A percentile compares a stretch with the other conserved stretches of the same genome.
Evolutionary conservation across 129 eudicot genomes (phyloP).

Genomic region (Centrapalus pauciflorus): DNA sequence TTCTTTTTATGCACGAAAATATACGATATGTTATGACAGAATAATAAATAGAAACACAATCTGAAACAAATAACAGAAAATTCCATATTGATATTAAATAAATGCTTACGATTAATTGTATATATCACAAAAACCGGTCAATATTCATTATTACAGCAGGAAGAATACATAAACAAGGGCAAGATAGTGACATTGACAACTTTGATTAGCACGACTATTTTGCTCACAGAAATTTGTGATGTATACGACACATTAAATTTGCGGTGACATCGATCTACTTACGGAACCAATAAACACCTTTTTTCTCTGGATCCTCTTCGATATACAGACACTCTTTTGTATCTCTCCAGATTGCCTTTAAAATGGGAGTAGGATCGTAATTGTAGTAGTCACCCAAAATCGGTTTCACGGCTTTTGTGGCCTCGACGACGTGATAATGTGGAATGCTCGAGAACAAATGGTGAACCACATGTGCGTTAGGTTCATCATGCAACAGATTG

Average conservation of each 20-base stretch:
- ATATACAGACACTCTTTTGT: conserved; percentile 31
- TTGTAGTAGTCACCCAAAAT: conserved; percentile 33
- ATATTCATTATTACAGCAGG: not conserved
- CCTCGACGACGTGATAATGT: conserved; percentile 37
- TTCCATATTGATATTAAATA: not conserved
- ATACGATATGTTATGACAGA: no score
- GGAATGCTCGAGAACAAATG: conserved; percentile 41
- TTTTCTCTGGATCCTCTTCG: conserved; percentile 27
- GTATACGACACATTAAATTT: not conserved
- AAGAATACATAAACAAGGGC: not conserved
- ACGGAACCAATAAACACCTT: conserved; percentile 35
- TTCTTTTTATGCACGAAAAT: no score
- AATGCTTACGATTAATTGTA: not conserved
- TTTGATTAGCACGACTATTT: not conserved
- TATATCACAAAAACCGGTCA: not conserved
- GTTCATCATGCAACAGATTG: conserved; percentile 15
- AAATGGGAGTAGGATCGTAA: conserved; percentile 26
- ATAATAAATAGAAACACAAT: no score
- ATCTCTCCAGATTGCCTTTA: conserved; percentile 34
- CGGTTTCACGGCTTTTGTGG: conserved; percentile 30
- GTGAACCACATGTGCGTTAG: conserved; percentile 31
- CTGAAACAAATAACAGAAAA: no score
- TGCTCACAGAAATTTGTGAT: not conserved
- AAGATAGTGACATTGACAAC: no score
- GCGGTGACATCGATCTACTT: conserved; percentile 6